A percentile compares a stretch with the other conserved stretches of the same genome.
Conservation (phyloP, 2,329 filamentous ascomycete species). For the Endothia cerciana region DNA sequence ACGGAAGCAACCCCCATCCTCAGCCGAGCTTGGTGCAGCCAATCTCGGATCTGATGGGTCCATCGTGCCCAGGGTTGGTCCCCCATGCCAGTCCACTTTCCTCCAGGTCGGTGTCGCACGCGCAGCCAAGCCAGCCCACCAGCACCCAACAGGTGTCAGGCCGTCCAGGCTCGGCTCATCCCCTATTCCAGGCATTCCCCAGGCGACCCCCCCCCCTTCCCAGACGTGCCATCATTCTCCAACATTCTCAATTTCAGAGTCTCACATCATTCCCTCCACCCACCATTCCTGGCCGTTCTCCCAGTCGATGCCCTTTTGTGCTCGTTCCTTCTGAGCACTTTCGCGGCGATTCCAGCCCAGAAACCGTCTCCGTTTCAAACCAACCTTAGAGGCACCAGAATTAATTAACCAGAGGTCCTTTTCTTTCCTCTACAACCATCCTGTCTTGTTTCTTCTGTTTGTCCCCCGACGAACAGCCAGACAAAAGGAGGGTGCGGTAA, state of each 20-base stretch:
- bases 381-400: conserved; percentile 19
- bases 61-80: conserved; percentile 7
- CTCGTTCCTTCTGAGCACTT: conserved; percentile 24
- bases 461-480: background rate
- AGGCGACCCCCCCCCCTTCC: conserved; percentile 1
- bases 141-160: conserved; percentile 3
- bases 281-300: conserved; percentile 13
- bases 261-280: conserved; percentile 20
- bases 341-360: conserved; percentile 21
- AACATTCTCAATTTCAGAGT: conserved; percentile 18
- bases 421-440: conserved; percentile 20
- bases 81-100: conserved; percentile 23
- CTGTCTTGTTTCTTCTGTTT: conserved; percentile 9
- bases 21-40: conserved; percentile 23
- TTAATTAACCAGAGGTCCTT: background rate
- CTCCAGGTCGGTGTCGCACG: conserved; percentile 26
- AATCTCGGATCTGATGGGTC: conserved; percentile 20
- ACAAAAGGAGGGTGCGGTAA: background rate
- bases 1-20: conserved; percentile 16
- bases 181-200: conserved; percentile 27
- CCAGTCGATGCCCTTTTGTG: conserved; percentile 25
- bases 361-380: conserved; percentile 23
- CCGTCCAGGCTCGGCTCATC: background rate
- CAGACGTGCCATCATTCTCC: conserved; percentile 18
- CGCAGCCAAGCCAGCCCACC: conserved; percentile 3